These are phyloP conservation scores for Mycena latifolia DNA, from an alignment of 768 basidiomycete genomes.

Conservation along the genomic window DNA sequence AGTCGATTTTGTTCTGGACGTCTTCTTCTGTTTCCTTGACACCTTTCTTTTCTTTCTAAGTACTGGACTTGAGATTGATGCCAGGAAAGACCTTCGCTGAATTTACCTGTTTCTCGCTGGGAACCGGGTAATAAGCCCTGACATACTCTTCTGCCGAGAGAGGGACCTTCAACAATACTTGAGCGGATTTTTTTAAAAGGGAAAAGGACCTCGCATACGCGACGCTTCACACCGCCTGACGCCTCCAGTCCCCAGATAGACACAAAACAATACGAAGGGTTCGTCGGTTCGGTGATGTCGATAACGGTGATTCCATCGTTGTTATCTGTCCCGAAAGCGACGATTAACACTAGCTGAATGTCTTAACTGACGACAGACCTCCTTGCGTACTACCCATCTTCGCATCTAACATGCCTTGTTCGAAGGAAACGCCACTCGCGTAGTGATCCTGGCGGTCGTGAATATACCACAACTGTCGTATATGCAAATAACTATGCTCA, in stretches of 20 bases:
- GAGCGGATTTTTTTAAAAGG: not conserved
- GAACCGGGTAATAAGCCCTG: slow-evolving; percentile 34
- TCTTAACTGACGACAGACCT: slow-evolving; percentile 29
- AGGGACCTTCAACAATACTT: slow-evolving; percentile 8
- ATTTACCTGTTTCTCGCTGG: not conserved
- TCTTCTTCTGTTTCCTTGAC: slow-evolving; percentile 28
- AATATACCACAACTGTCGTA: not conserved
- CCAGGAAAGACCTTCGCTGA: not conserved
- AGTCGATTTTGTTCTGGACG: slow-evolving; percentile 27
- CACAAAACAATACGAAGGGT: slow-evolving; percentile 43
- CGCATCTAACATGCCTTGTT: slow-evolving; percentile 34
- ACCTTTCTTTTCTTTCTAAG: slow-evolving; percentile 10
- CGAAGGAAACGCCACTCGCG: slow-evolving; percentile 35
- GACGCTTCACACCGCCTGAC: not conserved
- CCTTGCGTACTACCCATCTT: slow-evolving; percentile 38
- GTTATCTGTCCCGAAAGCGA: slow-evolving; percentile 39
- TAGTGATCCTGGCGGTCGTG: slow-evolving; percentile 28
- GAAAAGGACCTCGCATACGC: slow-evolving; percentile 6
- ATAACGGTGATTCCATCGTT: slow-evolving; percentile 47
- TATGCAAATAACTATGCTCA: not conserved
- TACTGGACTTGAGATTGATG: not conserved
- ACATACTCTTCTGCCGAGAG: slow-evolving; percentile 37
- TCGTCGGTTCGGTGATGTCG: slow-evolving; percentile 41
- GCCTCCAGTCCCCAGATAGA: slow-evolving; percentile 9
- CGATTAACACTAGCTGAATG: not conserved